Percentiles rank a stretch among this genome's conserved stretches.
phyloP scores from a whole-genome alignment of 129 eudicot genomes.

The Centaurea solstitialis region DNA sequence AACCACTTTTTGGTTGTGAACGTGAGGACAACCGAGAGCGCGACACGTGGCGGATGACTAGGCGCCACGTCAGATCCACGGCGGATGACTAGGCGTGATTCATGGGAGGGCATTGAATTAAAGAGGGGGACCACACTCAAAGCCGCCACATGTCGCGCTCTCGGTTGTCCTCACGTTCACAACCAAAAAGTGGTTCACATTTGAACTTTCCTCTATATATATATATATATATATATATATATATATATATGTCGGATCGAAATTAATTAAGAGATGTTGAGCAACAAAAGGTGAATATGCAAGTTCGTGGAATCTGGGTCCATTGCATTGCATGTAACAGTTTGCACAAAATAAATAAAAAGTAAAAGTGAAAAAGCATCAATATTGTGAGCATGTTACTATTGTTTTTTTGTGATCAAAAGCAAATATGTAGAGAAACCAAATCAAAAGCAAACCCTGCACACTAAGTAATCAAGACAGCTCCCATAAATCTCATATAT shows the following conservation, averaged over 20 bases:
- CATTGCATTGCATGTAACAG: neutral
- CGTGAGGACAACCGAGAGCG: too few relatives aligned
- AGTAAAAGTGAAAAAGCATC: neutral
- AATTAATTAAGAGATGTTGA: neutral
- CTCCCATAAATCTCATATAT: neutral
- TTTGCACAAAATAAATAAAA: neutral
- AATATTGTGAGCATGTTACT: too few relatives aligned
- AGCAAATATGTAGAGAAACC: neutral
- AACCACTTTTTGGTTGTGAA: too few relatives aligned
- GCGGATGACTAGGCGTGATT: too few relatives aligned
- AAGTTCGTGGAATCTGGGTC: conserved; percentile 9
- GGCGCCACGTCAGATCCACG: too few relatives aligned
- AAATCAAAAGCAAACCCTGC: conserved; percentile 30
- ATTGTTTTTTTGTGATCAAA: neutral
- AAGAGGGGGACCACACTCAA: too few relatives aligned
- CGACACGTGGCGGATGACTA: too few relatives aligned
- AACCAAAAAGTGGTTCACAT: too few relatives aligned
- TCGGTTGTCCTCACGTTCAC: too few relatives aligned
- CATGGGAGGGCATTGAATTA: too few relatives aligned
- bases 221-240: neutral
- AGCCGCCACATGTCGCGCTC: too few relatives aligned
- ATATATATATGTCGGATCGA: neutral
- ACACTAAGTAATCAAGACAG: conserved; percentile 20
- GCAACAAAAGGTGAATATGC: conserved; percentile 10
- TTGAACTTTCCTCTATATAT: neutral